phyloP scores from a whole-genome alignment of 257 asterid species.

The Solanum stenotomum region DNA sequence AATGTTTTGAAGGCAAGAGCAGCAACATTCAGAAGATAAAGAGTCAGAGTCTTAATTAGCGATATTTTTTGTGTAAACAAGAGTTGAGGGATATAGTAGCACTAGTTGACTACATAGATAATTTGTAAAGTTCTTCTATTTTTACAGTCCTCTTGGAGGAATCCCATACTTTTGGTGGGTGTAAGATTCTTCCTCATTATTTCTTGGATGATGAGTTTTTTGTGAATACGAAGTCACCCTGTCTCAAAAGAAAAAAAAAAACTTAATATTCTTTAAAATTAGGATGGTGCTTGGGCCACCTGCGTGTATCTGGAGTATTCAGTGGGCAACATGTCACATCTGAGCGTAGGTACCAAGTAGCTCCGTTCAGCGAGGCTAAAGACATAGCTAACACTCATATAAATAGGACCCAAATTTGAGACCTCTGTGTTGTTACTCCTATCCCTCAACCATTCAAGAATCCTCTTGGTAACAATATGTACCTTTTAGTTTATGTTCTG shows the following conservation, averaged over 20 bases:
- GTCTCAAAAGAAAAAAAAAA: background rate
- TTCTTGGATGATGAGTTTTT: background rate
- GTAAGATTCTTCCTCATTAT: background rate
- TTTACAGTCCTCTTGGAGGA: too few relatives aligned
- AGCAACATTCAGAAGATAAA: background rate
- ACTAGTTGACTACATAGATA: too few relatives aligned
- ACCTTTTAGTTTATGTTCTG: background rate
- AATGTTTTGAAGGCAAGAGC: too few relatives aligned
- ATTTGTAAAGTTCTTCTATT: too few relatives aligned
- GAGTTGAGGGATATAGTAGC: background rate
- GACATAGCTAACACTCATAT: background rate
- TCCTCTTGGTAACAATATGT: background rate
- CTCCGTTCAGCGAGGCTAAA: background rate
- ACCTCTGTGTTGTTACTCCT: background rate
- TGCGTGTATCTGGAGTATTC: background rate
- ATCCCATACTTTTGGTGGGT: too few relatives aligned
- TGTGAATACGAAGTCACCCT: background rate
- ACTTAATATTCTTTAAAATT: background rate
- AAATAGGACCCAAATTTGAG: background rate
- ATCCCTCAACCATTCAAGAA: background rate
- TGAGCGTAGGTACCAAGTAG: background rate
- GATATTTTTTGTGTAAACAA: background rate
- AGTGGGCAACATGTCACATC: background rate
- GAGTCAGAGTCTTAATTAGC: too few relatives aligned
- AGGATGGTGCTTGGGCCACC: background rate